phyloP scores from a whole-genome alignment of 2,329 filamentous ascomycete genomes.

The Colletotrichum sp. region DNA sequence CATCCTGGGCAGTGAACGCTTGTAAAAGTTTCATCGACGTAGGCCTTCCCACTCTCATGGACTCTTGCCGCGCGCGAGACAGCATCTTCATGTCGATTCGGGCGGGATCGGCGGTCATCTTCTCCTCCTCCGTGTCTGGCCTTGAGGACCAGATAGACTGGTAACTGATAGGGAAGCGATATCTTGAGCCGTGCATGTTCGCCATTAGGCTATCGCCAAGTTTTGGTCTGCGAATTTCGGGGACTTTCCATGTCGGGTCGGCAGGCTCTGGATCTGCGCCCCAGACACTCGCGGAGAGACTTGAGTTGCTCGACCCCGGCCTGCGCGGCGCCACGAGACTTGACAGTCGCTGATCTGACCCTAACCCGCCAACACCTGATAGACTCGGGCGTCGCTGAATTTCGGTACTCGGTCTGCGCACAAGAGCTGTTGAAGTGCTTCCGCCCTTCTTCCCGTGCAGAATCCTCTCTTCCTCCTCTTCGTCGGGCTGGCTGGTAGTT shows the following conservation, averaged over 20 bases:
- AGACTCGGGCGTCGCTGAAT: neutral
- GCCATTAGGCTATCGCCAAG: conserved; percentile 21
- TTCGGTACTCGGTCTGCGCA: neutral
- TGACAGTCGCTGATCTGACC: conserved; percentile 18
- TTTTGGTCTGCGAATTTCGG: conserved; percentile 34
- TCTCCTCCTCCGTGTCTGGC: conserved; percentile 9
- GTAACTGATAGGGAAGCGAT: conserved; percentile 7
- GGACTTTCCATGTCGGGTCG: conserved; percentile 44
- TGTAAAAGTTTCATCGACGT: conserved; percentile 6
- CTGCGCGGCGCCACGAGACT: conserved; percentile 25
- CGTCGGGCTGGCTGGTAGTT: conserved; percentile 21
- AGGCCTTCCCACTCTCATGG: neutral
- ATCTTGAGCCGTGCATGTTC: neutral
- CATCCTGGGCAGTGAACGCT: conserved; percentile 20
- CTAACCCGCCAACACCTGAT: neutral
- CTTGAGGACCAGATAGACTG: conserved; percentile 20
- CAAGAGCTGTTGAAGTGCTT: neutral
- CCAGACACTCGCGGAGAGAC: conserved; percentile 7
- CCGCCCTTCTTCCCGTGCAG: conserved; percentile 13
- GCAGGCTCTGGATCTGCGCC: conserved; percentile 23
- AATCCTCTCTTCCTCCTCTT: conserved; percentile 31
- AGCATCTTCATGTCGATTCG: conserved; percentile 4
- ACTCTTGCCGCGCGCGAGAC: neutral
- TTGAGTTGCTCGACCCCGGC: conserved; percentile 21
- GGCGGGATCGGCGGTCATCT: neutral